Evolutionary conservation across 345 rosid genomes (phyloP).

Genomic region (Eucalyptus leucophloia): DNA sequence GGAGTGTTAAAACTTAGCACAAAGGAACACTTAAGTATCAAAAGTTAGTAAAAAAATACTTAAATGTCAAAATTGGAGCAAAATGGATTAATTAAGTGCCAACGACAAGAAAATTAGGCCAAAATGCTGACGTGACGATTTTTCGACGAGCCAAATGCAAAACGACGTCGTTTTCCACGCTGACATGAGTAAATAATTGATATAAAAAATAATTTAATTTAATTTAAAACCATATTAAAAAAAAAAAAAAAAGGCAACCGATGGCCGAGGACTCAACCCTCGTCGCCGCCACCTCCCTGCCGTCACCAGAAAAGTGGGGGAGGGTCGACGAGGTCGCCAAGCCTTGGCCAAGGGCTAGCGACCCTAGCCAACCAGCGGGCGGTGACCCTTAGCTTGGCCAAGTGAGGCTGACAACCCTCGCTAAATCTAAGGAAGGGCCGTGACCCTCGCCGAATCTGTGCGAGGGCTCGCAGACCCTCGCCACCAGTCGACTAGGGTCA

Average conservation of each 20-base stretch:
- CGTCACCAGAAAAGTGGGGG: rapidly evolving
- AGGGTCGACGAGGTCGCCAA: rapidly evolving
- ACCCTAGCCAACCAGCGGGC: rapidly evolving
- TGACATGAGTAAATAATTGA: too few species aligned
- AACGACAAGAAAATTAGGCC: too few species aligned
- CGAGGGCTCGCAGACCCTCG: rapidly evolving
- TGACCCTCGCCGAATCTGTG: too few species aligned
- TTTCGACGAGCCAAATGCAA: rapidly evolving
- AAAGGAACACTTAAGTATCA: rapidly evolving
- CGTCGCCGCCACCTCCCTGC: rapidly evolving
- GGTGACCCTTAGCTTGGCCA: too few species aligned
- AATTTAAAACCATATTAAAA: too few species aligned
- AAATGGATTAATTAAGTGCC: too few species aligned
- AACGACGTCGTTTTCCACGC: rapidly evolving
- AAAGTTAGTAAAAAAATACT: too few species aligned
- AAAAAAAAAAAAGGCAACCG: rapidly evolving
- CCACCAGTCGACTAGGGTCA: rapidly evolving
- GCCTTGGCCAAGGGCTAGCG: rapidly evolving
- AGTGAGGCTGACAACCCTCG: rapidly evolving
- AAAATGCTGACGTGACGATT: too few species aligned
- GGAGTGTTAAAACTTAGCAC: too few species aligned
- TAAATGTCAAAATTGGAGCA: too few species aligned
- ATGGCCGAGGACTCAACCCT: too few species aligned
- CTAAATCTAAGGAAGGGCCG: rapidly evolving
- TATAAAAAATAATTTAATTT: too few species aligned